These are phyloP conservation scores for Trichoderma sp. DNA, from an alignment of 2,329 filamentous ascomycete genomes.

Conservation along the genomic window DNA sequence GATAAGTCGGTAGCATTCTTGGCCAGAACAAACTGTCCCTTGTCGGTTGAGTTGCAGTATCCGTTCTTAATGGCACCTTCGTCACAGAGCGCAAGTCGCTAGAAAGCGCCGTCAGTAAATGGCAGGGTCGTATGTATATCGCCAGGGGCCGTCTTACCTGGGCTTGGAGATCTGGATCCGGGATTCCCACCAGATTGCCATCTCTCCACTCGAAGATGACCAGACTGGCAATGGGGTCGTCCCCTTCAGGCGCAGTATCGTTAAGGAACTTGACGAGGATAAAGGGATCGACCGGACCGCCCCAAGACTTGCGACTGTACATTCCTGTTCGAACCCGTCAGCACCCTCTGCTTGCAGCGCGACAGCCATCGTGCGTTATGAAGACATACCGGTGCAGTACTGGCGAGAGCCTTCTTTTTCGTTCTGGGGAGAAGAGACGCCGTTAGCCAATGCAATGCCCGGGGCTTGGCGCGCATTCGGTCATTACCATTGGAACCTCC, in stretches of 20 bases:
- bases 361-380: background rate
- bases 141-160: conserved; percentile 48
- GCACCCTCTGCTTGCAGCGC: conserved; percentile 5
- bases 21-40: conserved; percentile 81
- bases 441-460: conserved; percentile 29
- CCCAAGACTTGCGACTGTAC: conserved; percentile 90
- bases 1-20: conserved; percentile 73
- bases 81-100: conserved; percentile 62
- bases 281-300: conserved; percentile 83
- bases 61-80: conserved; percentile 66
- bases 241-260: conserved; percentile 55
- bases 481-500: conserved; percentile 58
- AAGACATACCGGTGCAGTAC: conserved; percentile 67
- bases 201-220: conserved; percentile 96
- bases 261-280: conserved; percentile 79
- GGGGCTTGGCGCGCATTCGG: conserved; percentile 27
- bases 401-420: conserved; percentile 75
- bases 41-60: conserved; percentile 73
- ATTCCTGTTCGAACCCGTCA: conserved; percentile 61
- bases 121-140: background rate
- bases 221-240: conserved; percentile 77
- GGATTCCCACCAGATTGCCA: conserved; percentile 73
- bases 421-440: conserved; percentile 54
- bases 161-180: conserved; percentile 54
- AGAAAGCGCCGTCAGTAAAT: conserved; percentile 48